Conservation (phyloP, 2,329 filamentous ascomycete genomes). For the Tolypocladium ophioglossoides region DNA sequence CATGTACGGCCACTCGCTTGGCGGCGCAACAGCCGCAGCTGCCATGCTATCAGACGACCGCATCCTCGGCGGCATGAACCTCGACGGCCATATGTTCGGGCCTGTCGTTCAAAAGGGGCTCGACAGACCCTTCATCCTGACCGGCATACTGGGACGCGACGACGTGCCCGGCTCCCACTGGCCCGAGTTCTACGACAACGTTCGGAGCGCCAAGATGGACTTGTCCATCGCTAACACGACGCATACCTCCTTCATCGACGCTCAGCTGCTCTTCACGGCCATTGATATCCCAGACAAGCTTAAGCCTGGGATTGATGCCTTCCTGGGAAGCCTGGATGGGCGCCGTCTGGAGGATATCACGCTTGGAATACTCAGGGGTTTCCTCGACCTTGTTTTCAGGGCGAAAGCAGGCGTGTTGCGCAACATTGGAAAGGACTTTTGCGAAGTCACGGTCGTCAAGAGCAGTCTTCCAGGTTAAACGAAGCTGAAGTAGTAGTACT, state of each 20-base stretch:
- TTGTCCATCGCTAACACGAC: constrained; percentile 8
- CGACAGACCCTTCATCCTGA: constrained; percentile 10
- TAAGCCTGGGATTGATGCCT: neutral
- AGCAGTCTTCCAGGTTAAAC: neutral
- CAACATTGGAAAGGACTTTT: neutral
- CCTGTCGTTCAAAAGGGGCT: constrained; percentile 10
- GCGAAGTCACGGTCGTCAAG: neutral
- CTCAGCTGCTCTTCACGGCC: constrained; percentile 1
- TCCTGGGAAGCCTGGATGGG: neutral
- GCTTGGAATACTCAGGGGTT: neutral
- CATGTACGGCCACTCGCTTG: constrained; percentile 25
- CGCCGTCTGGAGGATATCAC: neutral
- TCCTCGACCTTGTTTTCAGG: neutral
- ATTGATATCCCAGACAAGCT: neutral
- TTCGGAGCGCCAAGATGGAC: constrained; percentile 6
- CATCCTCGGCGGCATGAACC: constrained; percentile 22
- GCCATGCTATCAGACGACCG: constrained; percentile 17
- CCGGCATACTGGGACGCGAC: constrained; percentile 7
- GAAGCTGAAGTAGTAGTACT: neutral
- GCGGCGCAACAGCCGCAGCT: constrained; percentile 20
- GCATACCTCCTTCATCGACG: constrained; percentile 12
- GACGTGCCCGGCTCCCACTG: constrained; percentile 10
- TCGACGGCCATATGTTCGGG: constrained; percentile 22
- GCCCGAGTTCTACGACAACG: constrained; percentile 3
- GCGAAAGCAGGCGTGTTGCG: neutral